phyloP scores from a whole-genome alignment of 202 grass and related monocot species.

The Saccharum hybrid region DNA sequence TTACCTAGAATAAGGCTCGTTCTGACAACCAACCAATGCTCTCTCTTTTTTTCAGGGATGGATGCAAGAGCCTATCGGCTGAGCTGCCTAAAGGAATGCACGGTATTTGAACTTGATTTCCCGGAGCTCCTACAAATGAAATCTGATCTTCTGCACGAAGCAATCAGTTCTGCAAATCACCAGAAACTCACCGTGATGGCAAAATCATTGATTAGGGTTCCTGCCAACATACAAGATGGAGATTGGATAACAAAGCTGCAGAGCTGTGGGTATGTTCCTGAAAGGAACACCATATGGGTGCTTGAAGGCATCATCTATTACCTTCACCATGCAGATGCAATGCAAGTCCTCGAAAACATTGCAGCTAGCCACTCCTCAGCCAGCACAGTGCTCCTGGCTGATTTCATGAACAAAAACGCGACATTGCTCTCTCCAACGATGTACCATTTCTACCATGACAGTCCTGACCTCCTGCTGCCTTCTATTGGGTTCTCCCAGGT shows the following conservation, averaged over 20 bases:
- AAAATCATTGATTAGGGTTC: constrained; percentile 65
- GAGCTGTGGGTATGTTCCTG: constrained; percentile 65
- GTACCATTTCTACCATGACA: constrained; percentile 94
- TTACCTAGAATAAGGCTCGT: background rate
- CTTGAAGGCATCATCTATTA: constrained; percentile 98
- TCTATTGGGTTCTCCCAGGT: constrained; percentile 72
- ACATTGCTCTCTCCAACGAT: constrained; percentile 56
- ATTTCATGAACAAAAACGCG: constrained; percentile 95
- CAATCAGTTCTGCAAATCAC: constrained; percentile 52
- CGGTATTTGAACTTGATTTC: constrained; percentile 91
- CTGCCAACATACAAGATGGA: constrained; percentile 66
- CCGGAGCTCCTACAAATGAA: constrained; percentile 79
- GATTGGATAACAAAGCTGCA: constrained; percentile 81
- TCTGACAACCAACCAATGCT: constrained; percentile 13
- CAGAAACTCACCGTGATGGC: constrained; percentile 60
- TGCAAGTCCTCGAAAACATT: constrained; percentile 81
- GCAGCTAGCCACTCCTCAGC: constrained; percentile 49
- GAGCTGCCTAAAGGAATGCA: constrained; percentile 74
- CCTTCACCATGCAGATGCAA: constrained; percentile 67
- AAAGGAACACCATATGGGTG: constrained; percentile 86
- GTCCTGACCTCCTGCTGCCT: constrained; percentile 78
- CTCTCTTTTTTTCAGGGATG: constrained; percentile 60
- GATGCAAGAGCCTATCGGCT: constrained; percentile 89
- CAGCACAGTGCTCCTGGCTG: constrained; percentile 62
- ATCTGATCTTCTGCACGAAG: constrained; percentile 72